These are phyloP conservation scores for Scheffersomyces insectosa DNA, from an alignment of 1,139 yeast species.

Conservation along the genomic window DNA sequence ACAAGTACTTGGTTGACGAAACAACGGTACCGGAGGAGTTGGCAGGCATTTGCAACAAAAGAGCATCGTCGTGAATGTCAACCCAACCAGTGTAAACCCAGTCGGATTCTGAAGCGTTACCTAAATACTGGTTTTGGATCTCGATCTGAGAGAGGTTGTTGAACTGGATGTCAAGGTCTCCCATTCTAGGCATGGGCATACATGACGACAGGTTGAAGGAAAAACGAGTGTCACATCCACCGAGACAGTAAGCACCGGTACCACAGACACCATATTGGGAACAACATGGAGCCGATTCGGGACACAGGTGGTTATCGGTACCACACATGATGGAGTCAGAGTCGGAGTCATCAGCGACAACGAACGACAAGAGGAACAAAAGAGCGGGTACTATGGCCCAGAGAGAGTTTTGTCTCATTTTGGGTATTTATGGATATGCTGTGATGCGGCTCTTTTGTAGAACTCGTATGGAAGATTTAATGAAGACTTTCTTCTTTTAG, in stretches of 20 bases:
- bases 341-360: conserved; percentile 3
- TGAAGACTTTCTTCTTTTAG: no score
- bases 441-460: no score
- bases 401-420: no score
- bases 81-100: conserved; percentile 79
- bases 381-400: no score
- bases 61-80: conserved; percentile 53
- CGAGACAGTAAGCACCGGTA: conserved; percentile 74
- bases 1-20: conserved; percentile 74
- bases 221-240: conserved; percentile 74
- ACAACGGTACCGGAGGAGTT: conserved; percentile 77
- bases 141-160: conserved; percentile 29
- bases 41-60: conserved; percentile 76
- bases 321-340: conserved; percentile 41
- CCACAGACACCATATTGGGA: conserved; percentile 87
- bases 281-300: conserved; percentile 75
- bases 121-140: conserved; percentile 54
- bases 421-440: no score
- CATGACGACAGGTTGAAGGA: conserved; percentile 67
- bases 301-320: conserved; percentile 51
- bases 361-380: conserved; percentile 2
- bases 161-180: conserved; percentile 35
- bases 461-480: no score
- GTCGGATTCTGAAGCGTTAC: conserved; percentile 65
- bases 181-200: conserved; percentile 59